These are phyloP conservation scores for Metarhizium anisopliae DNA, from an alignment of 2,329 filamentous ascomycete genomes.

Conservation along the genomic window DNA sequence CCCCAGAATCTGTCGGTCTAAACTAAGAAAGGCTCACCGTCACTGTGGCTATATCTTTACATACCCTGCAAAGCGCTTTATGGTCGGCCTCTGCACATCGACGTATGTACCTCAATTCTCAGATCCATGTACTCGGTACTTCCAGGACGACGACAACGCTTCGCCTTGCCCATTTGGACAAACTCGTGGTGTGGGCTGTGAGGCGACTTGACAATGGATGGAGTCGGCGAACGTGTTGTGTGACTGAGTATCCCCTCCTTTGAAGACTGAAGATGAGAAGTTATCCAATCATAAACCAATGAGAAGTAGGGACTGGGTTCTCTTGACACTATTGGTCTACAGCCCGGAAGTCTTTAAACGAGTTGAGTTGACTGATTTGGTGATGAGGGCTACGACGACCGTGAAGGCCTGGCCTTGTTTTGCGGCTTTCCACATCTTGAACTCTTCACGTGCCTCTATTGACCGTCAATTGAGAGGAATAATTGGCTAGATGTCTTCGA, in stretches of 20 bases:
- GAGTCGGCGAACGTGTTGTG: neutral
- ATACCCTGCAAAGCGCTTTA: neutral
- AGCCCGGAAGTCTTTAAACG: too few species aligned
- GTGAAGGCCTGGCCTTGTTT: neutral
- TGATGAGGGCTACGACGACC: neutral
- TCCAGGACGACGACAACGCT: neutral
- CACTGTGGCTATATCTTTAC: conserved; percentile 10
- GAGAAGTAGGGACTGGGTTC: neutral
- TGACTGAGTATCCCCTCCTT: neutral
- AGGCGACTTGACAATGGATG: neutral
- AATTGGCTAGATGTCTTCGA: neutral
- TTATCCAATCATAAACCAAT: neutral
- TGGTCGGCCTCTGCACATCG: too few species aligned
- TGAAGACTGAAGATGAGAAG: neutral
- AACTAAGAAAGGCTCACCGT: conserved; percentile 5
- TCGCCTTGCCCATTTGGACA: neutral
- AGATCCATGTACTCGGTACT: conserved; percentile 21
- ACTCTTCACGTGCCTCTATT: neutral
- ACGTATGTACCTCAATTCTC: conserved; percentile 15
- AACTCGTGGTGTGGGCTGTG: neutral
- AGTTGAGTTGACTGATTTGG: neutral
- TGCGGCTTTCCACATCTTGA: neutral
- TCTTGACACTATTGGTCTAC: neutral
- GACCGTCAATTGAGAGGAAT: neutral
- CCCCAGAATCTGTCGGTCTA: conserved; percentile 7